Base-by-base conservation (phyloP, 352 stramenopile genomes). In the Blastocystis sp. region DNA sequence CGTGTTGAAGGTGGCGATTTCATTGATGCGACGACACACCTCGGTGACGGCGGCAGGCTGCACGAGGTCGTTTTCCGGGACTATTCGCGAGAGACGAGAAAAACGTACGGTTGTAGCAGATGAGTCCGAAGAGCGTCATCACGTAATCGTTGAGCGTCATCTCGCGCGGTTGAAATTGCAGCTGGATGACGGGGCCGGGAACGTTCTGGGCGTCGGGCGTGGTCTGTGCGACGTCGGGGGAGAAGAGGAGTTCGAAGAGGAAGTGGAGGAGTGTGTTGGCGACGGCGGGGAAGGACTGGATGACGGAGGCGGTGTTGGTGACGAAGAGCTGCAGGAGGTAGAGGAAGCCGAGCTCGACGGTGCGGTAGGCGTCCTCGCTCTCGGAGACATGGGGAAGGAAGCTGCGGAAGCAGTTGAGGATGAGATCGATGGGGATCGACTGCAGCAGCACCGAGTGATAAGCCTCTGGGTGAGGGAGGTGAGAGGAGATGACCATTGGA, bases 21-120 rank as follows among this genome's bases (percentile, higher is more conserved):
- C 16, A 14, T 44, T 44, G 16, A 81, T 6, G 14, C 69, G 69
- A 27, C 36, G 27, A 51, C 69, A 81, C n/a, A 81, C 56, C 53
- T 81, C 42, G 16, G 24, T 32, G 6, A 81, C 27, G 36, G 48
- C 38, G 9, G 69, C 24, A 34, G 69, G 24, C 29, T 81, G 69
- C 7, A 81, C 56, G 27, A 81, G n/a, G n/a, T n/a, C n/a, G n/a
- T n/a, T n/a, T 65, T 27, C 14, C 42, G 8, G 69, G 48, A 65
- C 40, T 21, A 4, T 61, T 27, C 6, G 69, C 69, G 61, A 81
- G 1, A 27, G 24, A 32, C 40, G 48, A 64, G 8, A 44, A 4
- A n/a, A 34, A 61, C n/a, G 48, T 65, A 81, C 69, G 42, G 46
- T 81, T 81, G 24, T 81, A 81, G 34, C 53, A 81, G 4, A 81